A percentile compares a stretch with the other conserved stretches of the same genome.
phyloP scores from a whole-genome alignment of 2,329 filamentous ascomycete genomes.

The Exophiala sp. region DNA sequence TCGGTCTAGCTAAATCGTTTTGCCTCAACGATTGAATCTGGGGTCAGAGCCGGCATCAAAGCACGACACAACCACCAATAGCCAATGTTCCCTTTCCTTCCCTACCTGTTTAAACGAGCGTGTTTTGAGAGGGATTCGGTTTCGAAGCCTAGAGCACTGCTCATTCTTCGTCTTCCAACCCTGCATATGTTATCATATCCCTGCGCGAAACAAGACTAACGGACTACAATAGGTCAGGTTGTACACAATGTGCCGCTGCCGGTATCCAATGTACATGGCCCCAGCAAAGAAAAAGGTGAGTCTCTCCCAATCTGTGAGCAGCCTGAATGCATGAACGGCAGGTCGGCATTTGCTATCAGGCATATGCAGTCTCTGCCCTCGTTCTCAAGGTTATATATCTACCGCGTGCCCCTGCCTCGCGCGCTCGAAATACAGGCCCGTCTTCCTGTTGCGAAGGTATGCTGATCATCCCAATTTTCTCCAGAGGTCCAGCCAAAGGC shows the following conservation, averaged over 20 bases:
- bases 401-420: no score
- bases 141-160: no score
- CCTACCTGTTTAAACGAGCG: no score
- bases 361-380: no score
- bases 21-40: conserved; percentile 6
- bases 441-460: no score
- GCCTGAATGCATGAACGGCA: no score
- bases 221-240: conserved; percentile 18
- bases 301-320: neutral
- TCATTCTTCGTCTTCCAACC: neutral
- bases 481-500: conserved; percentile 44
- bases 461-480: neutral
- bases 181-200: neutral
- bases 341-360: no score
- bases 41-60: neutral
- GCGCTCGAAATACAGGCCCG: no score
- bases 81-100: neutral
- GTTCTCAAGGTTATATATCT: no score
- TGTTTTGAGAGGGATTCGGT: no score
- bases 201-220: conserved; percentile 7
- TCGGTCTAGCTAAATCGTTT: conserved; percentile 13
- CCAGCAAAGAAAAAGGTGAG: conserved; percentile 26
- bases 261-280: conserved; percentile 26
- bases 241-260: conserved; percentile 23
- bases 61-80: conserved; percentile 5